These are phyloP conservation scores for Dendrobium catenatum DNA, from an alignment of 106 monocot genomes.

Conservation along the genomic window DNA sequence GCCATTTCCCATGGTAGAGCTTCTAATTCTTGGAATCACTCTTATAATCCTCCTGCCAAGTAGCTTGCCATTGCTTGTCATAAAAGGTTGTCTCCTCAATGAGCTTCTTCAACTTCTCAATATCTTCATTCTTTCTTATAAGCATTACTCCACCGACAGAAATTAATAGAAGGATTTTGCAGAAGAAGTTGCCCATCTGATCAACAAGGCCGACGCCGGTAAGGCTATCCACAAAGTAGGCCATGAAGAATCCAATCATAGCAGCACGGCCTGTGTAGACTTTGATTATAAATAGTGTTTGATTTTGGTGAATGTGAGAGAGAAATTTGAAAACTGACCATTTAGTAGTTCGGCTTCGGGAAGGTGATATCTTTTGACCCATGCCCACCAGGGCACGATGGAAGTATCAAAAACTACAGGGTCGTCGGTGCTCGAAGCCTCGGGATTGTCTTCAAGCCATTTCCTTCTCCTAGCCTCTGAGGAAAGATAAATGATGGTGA, in stretches of 20 bases:
- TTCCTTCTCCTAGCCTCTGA: conserved; percentile 86
- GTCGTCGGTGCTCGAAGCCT: conserved; percentile 52
- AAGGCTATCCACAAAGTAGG: conserved; percentile 78
- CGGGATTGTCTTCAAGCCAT: conserved; percentile 77
- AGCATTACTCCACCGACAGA: conserved; percentile 54
- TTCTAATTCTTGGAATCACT: conserved; percentile 23
- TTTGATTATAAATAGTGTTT: background rate
- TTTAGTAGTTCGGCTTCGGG: conserved; percentile 83
- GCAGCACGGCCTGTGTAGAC: conserved; percentile 65
- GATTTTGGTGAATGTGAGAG: background rate
- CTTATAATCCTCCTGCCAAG: conserved; percentile 59
- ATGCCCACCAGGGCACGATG: conserved; percentile 80
- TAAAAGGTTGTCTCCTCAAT: conserved; percentile 77
- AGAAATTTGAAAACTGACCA: conserved; percentile 30
- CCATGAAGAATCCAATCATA: conserved; percentile 86
- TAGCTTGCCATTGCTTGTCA: conserved; percentile 89
- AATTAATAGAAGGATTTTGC: conserved; percentile 69
- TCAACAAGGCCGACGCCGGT: conserved; percentile 69
- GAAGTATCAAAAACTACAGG: conserved; percentile 70
- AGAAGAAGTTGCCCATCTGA: conserved; percentile 86
- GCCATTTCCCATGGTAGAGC: background rate
- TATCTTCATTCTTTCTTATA: conserved; percentile 70
- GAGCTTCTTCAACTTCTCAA: conserved; percentile 64
- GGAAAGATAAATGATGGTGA: background rate
- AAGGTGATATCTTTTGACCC: conserved; percentile 77